Evolutionary conservation across 2,329 filamentous ascomycete genomes (phyloP).

Genomic region (Fusarium continuum): DNA sequence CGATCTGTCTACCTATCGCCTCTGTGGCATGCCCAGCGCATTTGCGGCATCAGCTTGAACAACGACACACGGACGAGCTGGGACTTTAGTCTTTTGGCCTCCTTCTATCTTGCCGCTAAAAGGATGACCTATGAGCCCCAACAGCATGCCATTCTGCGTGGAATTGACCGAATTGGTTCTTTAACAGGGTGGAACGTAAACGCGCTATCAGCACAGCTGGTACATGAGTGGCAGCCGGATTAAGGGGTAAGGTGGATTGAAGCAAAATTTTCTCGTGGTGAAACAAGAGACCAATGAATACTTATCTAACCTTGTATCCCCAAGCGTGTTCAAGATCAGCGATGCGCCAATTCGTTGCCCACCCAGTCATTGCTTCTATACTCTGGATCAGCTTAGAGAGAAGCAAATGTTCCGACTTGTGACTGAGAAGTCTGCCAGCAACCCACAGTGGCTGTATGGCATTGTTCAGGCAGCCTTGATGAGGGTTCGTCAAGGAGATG

Average conservation of each 20-base stretch:
- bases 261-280: too few species aligned
- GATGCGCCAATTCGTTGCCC: constrained; percentile 64
- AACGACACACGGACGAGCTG: constrained; percentile 57
- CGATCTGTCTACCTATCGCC: constrained; percentile 51
- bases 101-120: constrained; percentile 55
- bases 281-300: neutral
- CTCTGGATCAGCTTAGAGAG: constrained; percentile 56
- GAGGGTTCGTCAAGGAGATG: constrained; percentile 64
- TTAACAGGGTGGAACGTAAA: constrained; percentile 55
- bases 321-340: constrained; percentile 57
- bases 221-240: constrained; percentile 44
- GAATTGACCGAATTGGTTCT: constrained; percentile 49
- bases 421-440: constrained; percentile 63
- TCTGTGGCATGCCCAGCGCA: constrained; percentile 58
- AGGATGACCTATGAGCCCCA: constrained; percentile 60
- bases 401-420: constrained; percentile 54
- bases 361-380: constrained; percentile 63
- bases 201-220: constrained; percentile 38
- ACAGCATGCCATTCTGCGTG: constrained; percentile 53
- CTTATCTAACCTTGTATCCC: constrained; percentile 49
- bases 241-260: neutral
- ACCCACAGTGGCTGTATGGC: constrained; percentile 67
- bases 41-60: constrained; percentile 60
- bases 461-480: constrained; percentile 65
- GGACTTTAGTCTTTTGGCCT: constrained; percentile 59